Evolutionary conservation across 371 early-diverging fungal genomes (phyloP).

Genomic region (Mycotypha africana): DNA sequence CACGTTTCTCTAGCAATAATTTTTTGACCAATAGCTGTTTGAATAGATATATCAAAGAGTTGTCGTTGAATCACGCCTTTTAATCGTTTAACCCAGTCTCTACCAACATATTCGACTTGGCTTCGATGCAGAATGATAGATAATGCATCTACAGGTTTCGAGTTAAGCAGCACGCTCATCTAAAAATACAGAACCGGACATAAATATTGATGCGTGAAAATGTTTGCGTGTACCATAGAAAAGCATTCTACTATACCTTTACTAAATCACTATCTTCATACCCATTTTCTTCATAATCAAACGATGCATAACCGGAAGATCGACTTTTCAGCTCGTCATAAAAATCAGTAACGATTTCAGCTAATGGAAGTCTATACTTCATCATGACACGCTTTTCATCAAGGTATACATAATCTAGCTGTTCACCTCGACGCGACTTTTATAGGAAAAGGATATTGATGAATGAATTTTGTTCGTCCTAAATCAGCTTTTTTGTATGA

Average conservation of each 20-base stretch:
- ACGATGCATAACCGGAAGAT: slow-evolving; percentile 91
- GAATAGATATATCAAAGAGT: slow-evolving; percentile 91
- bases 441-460: too few species aligned
- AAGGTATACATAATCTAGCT: slow-evolving; percentile 78
- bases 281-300: slow-evolving; percentile 95
- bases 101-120: slow-evolving; percentile 67
- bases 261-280: slow-evolving; percentile 87
- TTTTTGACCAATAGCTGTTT: slow-evolving; percentile 78
- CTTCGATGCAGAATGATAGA: slow-evolving; percentile 83
- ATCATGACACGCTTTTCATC: slow-evolving; percentile 87
- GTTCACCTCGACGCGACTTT: slow-evolving; percentile 78
- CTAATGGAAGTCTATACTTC: slow-evolving; percentile 82
- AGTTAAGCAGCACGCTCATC: slow-evolving; percentile 87
- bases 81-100: slow-evolving; percentile 76
- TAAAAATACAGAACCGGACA: too few species aligned
- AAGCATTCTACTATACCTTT: slow-evolving; percentile 58
- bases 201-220: too few species aligned
- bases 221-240: too few species aligned
- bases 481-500: too few species aligned
- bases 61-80: slow-evolving; percentile 84
- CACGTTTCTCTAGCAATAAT: slow-evolving; percentile 88
- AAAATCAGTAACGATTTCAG: slow-evolving; percentile 93
- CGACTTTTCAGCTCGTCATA: slow-evolving; percentile 89
- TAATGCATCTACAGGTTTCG: slow-evolving; percentile 90
- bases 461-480: too few species aligned